Percentiles rank a stretch among this genome's conserved stretches.
phyloP scores from a whole-genome alignment of 164 flowering plant genomes.

The Sedum album region DNA sequence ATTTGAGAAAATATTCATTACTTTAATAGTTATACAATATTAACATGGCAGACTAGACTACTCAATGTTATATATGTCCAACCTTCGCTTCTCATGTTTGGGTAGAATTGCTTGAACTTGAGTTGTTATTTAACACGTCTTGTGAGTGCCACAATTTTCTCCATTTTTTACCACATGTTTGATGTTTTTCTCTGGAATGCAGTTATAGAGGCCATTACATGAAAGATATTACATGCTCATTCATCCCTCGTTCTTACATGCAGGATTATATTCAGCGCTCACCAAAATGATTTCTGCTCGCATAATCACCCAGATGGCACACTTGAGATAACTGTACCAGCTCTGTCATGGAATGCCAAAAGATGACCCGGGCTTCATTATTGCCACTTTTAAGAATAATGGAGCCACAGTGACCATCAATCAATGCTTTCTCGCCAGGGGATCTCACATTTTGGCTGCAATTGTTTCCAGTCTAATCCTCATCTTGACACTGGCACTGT shows the following conservation, averaged over 20 bases:
- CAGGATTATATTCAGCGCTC: slow-evolving; percentile 71
- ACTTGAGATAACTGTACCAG: slow-evolving; percentile 59
- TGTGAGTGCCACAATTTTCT: not conserved
- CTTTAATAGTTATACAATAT: not conserved
- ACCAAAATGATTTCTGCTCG: slow-evolving; percentile 36
- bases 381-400: slow-evolving; percentile 41
- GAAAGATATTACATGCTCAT: not conserved
- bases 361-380: slow-evolving; percentile 57
- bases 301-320: slow-evolving; percentile 49
- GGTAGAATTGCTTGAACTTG: not conserved
- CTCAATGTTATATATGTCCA: not conserved
- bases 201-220: not conserved
- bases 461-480: slow-evolving; percentile 15
- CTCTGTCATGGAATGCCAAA: slow-evolving; percentile 58
- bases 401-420: slow-evolving; percentile 30
- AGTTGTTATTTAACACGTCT: not conserved
- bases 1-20: not conserved
- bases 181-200: not conserved
- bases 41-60: not conserved
- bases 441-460: slow-evolving; percentile 39
- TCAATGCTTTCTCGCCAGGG: slow-evolving; percentile 49
- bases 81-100: not conserved
- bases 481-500: not conserved
- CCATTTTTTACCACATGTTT: not conserved
- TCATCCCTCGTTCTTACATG: slow-evolving; percentile 7